Conservation (phyloP, 2,329 filamentous ascomycete species). For the Sclerotinia spermophila region DNA sequence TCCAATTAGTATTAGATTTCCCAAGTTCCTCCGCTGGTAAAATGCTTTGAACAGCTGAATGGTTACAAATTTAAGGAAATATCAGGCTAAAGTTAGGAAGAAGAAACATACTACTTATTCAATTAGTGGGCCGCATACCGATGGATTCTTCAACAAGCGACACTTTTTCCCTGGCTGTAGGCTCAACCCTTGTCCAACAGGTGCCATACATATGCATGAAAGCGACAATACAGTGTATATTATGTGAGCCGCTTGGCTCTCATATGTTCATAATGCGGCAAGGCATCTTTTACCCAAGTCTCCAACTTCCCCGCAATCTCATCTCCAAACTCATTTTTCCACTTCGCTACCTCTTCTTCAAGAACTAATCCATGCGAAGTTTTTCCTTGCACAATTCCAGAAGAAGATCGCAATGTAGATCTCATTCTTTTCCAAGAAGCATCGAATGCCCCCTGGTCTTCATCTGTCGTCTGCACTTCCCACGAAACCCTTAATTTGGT, state of each 20-base stretch:
- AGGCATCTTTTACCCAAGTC: neutral
- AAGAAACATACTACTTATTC: neutral
- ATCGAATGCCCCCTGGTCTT: neutral
- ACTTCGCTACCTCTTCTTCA: neutral
- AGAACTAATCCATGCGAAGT: neutral
- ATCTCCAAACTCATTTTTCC: neutral
- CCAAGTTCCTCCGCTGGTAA: neutral
- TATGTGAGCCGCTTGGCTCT: neutral
- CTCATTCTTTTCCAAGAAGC: neutral
- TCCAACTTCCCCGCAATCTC: neutral
- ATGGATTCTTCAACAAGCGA: neutral
- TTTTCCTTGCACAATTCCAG: neutral
- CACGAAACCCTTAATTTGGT: neutral
- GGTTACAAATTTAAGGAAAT: neutral
- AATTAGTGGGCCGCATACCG: neutral
- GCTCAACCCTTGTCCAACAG: neutral
- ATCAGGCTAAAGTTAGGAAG: neutral
- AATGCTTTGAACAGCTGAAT: accelerated
- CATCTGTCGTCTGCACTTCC: neutral
- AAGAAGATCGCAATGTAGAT: neutral
- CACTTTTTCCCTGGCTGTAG: neutral
- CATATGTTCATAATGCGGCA: neutral
- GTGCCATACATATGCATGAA: neutral
- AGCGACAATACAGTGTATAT: neutral
- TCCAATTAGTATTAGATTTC: neutral